Conservation (phyloP, 2,329 filamentous ascomycete species). For the Colletotrichum neosansevieriae region DNA sequence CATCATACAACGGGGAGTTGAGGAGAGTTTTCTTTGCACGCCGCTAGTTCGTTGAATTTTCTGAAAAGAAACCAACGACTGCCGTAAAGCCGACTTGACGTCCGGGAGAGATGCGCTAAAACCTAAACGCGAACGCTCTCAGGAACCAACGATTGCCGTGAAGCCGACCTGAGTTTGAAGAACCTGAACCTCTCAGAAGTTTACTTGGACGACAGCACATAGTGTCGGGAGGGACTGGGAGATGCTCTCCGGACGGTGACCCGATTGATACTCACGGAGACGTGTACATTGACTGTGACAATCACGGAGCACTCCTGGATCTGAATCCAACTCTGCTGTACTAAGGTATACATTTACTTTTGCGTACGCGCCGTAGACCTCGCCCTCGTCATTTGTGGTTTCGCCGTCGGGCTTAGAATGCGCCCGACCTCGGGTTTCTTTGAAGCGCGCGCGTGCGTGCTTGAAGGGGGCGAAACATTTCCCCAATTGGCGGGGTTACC, state of each 20-base stretch:
- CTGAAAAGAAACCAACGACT: neutral
- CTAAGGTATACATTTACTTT: neutral
- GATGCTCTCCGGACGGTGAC: neutral
- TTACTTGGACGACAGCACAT: neutral
- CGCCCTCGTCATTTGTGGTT: no score
- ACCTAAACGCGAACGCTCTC: no score
- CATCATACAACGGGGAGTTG: neutral
- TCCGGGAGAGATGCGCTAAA: no score
- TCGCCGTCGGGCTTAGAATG: no score
- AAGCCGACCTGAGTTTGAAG: no score
- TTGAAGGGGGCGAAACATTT: neutral
- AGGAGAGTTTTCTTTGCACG: neutral
- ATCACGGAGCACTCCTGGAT: neutral
- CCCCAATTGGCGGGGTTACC: slow-evolving; percentile 4
- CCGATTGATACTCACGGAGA: no score
- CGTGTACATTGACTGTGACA: neutral
- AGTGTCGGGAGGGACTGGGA: neutral
- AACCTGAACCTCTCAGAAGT: no score
- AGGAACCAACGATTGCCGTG: no score
- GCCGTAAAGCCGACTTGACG: slow-evolving; percentile 12
- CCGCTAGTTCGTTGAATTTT: neutral
- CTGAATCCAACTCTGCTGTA: neutral
- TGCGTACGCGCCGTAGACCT: neutral
- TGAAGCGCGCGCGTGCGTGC: neutral
- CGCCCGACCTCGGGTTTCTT: neutral